A percentile compares a stretch with the other conserved stretches of the same genome.
Conservation (phyloP, 129 eudicot species). For the Calendula officinalis region DNA sequence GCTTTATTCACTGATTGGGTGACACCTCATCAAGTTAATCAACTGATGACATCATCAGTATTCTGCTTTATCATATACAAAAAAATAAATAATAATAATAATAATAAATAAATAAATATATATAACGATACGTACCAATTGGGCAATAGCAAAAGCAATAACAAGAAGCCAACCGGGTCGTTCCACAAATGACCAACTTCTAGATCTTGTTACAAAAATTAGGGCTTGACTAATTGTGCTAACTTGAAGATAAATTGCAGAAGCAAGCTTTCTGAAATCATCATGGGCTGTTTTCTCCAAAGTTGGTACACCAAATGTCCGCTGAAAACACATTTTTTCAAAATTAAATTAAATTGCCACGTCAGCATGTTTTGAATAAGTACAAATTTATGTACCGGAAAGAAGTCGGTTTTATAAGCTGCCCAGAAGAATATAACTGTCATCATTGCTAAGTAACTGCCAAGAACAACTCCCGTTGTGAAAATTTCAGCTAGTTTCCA, state of each 20-base stretch:
- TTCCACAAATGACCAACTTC: conserved; percentile 97
- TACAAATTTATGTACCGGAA: conserved; percentile 53
- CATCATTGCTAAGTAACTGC: conserved; percentile 95
- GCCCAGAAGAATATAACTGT: conserved; percentile 97
- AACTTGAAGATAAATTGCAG: conserved; percentile 98
- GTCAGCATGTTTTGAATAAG: background rate
- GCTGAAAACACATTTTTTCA: conserved; percentile 21
- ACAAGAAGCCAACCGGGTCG: conserved; percentile 93
- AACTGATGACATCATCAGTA: too few relatives aligned
- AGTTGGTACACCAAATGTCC: conserved; percentile 77
- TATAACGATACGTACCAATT: conserved; percentile 50
- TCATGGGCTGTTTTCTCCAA: conserved; percentile 80
- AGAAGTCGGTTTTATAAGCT: conserved; percentile 88
- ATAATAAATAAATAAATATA: background rate
- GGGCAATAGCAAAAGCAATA: conserved; percentile 78
- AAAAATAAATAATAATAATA: too few relatives aligned
- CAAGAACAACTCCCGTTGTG: conserved; percentile 81
- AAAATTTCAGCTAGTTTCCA: conserved; percentile 96
- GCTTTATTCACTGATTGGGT: too few relatives aligned
- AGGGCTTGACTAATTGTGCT: conserved; percentile 98
- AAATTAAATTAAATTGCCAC: too few relatives aligned
- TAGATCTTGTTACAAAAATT: conserved; percentile 90
- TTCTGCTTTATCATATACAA: background rate
- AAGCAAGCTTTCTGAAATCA: conserved; percentile 85
- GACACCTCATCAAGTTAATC: too few relatives aligned